phyloP scores from a whole-genome alignment of 2,329 filamentous ascomycete genomes.

The Blumeria hordei region DNA sequence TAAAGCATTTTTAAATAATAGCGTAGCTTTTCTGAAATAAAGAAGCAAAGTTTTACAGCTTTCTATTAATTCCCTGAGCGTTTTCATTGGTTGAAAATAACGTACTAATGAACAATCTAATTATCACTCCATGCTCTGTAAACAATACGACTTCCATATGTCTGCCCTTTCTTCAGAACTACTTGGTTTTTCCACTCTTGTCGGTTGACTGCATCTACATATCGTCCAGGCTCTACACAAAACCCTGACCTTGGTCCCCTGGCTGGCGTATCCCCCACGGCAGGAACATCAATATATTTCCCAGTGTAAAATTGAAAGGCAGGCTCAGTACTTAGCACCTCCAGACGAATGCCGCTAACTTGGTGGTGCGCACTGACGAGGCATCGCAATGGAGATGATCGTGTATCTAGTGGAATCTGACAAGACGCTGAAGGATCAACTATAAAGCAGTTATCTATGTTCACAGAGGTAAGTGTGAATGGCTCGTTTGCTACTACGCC shows the following conservation, averaged over 20 bases:
- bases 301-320: conserved; percentile 96
- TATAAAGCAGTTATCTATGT: conserved; percentile 81
- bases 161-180: conserved; percentile 60
- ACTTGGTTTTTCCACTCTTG: conserved; percentile 59
- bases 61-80: no score
- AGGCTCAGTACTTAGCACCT: conserved; percentile 78
- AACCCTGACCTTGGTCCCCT: conserved; percentile 51
- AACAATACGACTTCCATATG: conserved; percentile 57
- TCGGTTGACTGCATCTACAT: conserved; percentile 69
- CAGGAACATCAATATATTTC: conserved; percentile 57
- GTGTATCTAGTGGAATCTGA: conserved; percentile 25
- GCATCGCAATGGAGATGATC: conserved; percentile 31
- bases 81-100: no score
- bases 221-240: conserved; percentile 79
- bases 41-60: no score
- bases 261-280: conserved; percentile 33
- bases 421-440: conserved; percentile 20
- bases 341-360: conserved; percentile 50
- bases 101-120: not conserved
- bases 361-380: conserved; percentile 54
- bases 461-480: conserved; percentile 43
- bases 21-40: no score
- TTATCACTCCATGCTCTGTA: conserved; percentile 61
- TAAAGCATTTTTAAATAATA: no score
- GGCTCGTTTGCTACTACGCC: conserved; percentile 37